Evolutionary conservation across 257 asterid species (phyloP), one percentile per base, ranked within the genome.

Genomic region (Jacaranda mimosifolia): DNA sequence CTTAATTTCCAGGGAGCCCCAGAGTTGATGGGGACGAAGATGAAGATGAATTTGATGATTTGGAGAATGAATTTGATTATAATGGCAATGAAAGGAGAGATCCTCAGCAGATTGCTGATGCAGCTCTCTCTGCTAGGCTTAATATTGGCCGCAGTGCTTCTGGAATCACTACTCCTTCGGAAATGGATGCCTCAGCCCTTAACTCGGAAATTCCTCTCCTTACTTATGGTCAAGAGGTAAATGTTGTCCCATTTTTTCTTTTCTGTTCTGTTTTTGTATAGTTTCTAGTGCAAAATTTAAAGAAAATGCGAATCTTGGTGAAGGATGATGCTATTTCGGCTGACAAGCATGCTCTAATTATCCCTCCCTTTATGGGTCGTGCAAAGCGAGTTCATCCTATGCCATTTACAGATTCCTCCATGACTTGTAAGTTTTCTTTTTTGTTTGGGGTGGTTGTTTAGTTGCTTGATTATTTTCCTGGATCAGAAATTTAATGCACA

Each of bases 1-100:
- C 53, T 70, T 78, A 40, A 19, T 42, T 48, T 77, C 75, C 83
- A 93, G 97, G 97, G 82, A 84, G 97, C 69, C 90, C 90, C 4
- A 84, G 97, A 82, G 98, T 94, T 36, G 97, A 92, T 21, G 98
- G 97, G n/a, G 98, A 94, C 79, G 98, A 94, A 75, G 98, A 94
- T 48, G 98, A 94, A 65, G 97, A 94, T 74, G 97, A 84, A 49
- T 89, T 87, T 70, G 98, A 94, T 76, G 98, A 94, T 86, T 85
- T 91, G 82, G 98, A 92, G 79, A 75, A 92, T 56, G 98, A 94
- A 64, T 92, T 92, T 19, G 90, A 91, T 49, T 90, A 90, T 42
- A 77, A 84, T 72, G 75, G 87, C 81, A 68, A 81, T 42, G 87
- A 80, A 5, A 56, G 73, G 43, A 75, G 84, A 55, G 83, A 79